phyloP scores from a whole-genome alignment of 1,284 basidiomycete species.

The Sporisorium reilianum region DNA sequence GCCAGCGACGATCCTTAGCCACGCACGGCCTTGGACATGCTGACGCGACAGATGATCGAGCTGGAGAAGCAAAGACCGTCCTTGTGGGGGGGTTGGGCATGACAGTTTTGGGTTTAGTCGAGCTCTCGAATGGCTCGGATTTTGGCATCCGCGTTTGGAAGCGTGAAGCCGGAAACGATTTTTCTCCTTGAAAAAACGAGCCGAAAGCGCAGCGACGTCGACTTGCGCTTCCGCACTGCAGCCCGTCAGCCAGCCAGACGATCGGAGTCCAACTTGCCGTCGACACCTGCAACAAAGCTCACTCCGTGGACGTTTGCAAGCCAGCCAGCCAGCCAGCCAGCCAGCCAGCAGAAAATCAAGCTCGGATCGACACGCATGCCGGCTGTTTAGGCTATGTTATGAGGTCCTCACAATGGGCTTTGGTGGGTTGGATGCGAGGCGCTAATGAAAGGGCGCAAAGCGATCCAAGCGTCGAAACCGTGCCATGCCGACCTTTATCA shows the following conservation, averaged over 20 bases:
- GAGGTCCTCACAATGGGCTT: too few relatives aligned
- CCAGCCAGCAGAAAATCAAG: too few relatives aligned
- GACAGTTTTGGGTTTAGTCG: too few relatives aligned
- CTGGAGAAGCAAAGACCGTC: neutral
- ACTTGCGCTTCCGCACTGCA: neutral
- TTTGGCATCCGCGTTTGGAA: slow-evolving; percentile 1
- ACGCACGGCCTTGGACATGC: neutral
- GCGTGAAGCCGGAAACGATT: neutral
- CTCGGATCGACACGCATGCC: too few relatives aligned
- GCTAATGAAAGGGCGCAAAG: too few relatives aligned
- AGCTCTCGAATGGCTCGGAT: neutral
- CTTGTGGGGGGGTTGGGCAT: too few relatives aligned
- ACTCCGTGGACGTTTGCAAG: slow-evolving; percentile 1
- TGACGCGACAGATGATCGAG: neutral
- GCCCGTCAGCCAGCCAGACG: neutral
- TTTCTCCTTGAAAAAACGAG: neutral
- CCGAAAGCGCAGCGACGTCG: slow-evolving; percentile 6
- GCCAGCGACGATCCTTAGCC: neutral
- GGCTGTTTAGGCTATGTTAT: too few relatives aligned
- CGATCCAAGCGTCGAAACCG: too few relatives aligned
- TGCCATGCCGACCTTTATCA: too few relatives aligned
- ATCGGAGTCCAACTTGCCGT: slow-evolving; percentile 3
- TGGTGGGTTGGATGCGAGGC: too few relatives aligned
- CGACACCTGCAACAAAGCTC: neutral
- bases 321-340: too few relatives aligned